These are phyloP conservation scores for Iris pallida DNA, from an alignment of 116 monocot genomes.

Conservation along the genomic window DNA sequence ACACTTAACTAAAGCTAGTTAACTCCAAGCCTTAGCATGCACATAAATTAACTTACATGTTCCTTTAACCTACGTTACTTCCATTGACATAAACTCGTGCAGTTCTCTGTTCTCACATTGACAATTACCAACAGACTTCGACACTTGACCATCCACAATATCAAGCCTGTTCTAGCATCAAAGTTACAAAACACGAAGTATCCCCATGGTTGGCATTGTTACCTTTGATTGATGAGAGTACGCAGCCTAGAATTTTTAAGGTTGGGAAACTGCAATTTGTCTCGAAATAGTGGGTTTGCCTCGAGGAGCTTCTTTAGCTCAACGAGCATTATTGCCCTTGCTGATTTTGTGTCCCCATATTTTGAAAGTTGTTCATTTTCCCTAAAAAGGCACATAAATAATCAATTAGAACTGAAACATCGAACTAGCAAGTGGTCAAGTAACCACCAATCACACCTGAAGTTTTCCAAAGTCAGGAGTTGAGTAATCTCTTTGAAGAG, in stretches of 20 bases:
- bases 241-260: constrained; percentile 81
- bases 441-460: constrained; percentile 42
- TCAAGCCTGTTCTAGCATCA: too few species aligned
- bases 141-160: too few species aligned
- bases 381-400: constrained; percentile 16
- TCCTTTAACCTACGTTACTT: too few species aligned
- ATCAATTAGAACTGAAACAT: neutral
- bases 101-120: too few species aligned
- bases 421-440: too few species aligned
- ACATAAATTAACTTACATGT: too few species aligned
- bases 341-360: constrained; percentile 92
- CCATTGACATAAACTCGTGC: too few species aligned
- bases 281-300: constrained; percentile 89
- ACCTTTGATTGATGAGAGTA: constrained; percentile 98
- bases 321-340: constrained; percentile 81
- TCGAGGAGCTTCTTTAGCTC: constrained; percentile 94
- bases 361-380: constrained; percentile 98
- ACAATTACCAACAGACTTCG: too few species aligned
- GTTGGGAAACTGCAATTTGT: constrained; percentile 78
- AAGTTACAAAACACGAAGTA: too few species aligned
- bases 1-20: too few species aligned
- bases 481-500: constrained; percentile 91
- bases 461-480: constrained; percentile 83
- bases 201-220: neutral
- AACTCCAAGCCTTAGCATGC: too few species aligned